Evolutionary conservation across 2,329 filamentous ascomycete species (phyloP).

Genomic region (Diaporthe vaccinii): DNA sequence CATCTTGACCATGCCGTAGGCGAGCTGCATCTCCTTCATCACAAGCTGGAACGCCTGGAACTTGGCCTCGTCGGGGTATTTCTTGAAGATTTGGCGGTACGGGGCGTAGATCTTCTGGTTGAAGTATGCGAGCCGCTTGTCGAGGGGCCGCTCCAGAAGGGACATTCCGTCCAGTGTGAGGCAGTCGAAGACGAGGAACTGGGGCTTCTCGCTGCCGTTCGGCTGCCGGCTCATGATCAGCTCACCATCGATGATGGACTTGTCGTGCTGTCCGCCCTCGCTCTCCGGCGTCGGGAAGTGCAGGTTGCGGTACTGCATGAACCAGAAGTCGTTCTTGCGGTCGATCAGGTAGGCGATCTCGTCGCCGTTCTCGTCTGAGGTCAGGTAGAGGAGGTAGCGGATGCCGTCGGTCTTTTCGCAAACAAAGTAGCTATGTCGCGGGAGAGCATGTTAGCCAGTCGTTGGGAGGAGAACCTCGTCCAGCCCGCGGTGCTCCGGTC

Average conservation of each 20-base stretch:
- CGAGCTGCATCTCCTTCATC: slow-evolving; percentile 90
- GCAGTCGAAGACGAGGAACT: slow-evolving; percentile 95
- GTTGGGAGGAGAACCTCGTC: background rate
- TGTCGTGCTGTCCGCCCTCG: slow-evolving; percentile 77
- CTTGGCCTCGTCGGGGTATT: slow-evolving; percentile 76
- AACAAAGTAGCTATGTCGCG: slow-evolving; percentile 81
- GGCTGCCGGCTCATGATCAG: slow-evolving; percentile 85
- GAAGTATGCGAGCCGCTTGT: slow-evolving; percentile 92
- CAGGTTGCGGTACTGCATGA: slow-evolving; percentile 75
- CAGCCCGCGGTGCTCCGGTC: background rate
- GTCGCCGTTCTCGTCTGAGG: slow-evolving; percentile 68
- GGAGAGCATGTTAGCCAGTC: background rate
- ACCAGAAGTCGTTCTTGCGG: slow-evolving; percentile 98
- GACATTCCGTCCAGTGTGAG: slow-evolving; percentile 83
- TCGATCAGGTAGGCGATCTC: slow-evolving; percentile 95
- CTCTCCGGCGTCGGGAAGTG: slow-evolving; percentile 84
- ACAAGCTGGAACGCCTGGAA: slow-evolving; percentile 85
- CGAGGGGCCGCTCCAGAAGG: slow-evolving; percentile 83
- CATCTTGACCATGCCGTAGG: slow-evolving; percentile 92
- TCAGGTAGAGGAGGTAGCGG: slow-evolving; percentile 93
- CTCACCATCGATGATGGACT: slow-evolving; percentile 92
- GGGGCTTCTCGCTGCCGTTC: slow-evolving; percentile 77
- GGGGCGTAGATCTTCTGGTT: slow-evolving; percentile 81
- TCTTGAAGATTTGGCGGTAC: slow-evolving; percentile 72
- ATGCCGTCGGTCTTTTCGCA: slow-evolving; percentile 99